Conservation (phyloP, 257 asterid genomes). For the Capsicum baccatum region DNA sequence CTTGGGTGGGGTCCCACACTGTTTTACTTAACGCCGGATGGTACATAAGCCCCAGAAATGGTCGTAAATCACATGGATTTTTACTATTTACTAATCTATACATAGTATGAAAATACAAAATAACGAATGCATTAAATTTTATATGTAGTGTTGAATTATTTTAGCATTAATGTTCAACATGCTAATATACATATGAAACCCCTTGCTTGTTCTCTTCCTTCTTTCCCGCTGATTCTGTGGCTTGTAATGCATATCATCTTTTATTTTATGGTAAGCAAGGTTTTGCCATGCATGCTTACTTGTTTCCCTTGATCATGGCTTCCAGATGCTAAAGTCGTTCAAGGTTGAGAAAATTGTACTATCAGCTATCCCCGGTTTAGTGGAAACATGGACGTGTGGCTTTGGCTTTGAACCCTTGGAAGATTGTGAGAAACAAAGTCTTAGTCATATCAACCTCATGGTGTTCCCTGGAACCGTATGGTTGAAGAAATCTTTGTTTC, state of each 20-base stretch:
- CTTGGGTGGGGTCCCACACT: not conserved
- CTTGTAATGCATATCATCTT: not conserved
- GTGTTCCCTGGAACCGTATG: conserved; percentile 91
- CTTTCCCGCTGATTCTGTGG: not conserved
- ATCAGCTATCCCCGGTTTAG: conserved; percentile 83
- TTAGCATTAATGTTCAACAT: not conserved
- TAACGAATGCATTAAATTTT: not conserved
- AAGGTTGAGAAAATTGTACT: conserved; percentile 81
- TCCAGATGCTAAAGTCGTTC: conserved; percentile 73
- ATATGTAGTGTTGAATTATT: not conserved
- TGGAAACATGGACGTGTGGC: conserved; percentile 92
- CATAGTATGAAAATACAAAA: not conserved
- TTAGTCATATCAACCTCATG: conserved; percentile 77
- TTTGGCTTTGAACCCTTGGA: conserved; percentile 82
- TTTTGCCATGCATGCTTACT: conserved; percentile 6
- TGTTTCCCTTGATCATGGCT: conserved; percentile 33
- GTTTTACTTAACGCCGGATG: not conserved
- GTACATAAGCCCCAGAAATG: not conserved
- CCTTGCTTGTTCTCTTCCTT: not conserved
- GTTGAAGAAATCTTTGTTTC: conserved; percentile 68
- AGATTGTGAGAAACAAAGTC: conserved; percentile 65
- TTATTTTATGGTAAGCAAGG: not conserved
- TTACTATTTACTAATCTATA: not conserved
- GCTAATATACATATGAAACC: not conserved
- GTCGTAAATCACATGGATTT: not conserved